Percentiles rank a stretch among this genome's conserved stretches.
Conservation (phyloP, 2,329 filamentous ascomycete species). For the Alternaria triticimaculans region DNA sequence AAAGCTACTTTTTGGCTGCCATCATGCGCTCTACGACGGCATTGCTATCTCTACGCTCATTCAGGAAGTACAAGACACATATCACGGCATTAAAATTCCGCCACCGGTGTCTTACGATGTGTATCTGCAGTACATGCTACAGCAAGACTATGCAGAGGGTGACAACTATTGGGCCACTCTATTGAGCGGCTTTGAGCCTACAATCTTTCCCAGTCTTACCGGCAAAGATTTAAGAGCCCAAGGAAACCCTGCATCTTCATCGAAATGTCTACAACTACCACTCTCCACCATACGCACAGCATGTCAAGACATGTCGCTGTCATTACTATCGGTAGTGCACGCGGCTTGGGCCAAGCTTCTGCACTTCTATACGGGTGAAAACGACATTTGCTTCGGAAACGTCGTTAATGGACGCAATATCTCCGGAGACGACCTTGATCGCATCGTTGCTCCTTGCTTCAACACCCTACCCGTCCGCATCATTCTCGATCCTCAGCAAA, state of each 20-base stretch:
- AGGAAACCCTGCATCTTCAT: conserved; percentile 33
- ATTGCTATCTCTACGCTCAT: conserved; percentile 75
- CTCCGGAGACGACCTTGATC: conserved; percentile 69
- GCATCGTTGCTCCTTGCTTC: conserved; percentile 87
- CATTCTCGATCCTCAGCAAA: conserved; percentile 56
- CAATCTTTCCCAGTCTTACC: conserved; percentile 48
- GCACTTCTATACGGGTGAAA: conserved; percentile 59
- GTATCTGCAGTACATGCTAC: conserved; percentile 68
- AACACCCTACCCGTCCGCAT: conserved; percentile 81
- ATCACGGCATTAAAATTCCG: conserved; percentile 57
- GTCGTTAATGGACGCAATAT: conserved; percentile 80
- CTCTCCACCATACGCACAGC: conserved; percentile 26
- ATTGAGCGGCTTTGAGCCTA: conserved; percentile 61
- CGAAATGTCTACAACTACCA: conserved; percentile 22
- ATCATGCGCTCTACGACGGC: conserved; percentile 89
- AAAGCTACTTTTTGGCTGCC: conserved; percentile 62
- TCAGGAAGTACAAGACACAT: conserved; percentile 70
- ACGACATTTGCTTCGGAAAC: conserved; percentile 85
- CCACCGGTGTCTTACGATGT: conserved; percentile 63
- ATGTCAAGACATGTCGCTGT: conserved; percentile 39
- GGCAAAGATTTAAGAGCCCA: conserved; percentile 6
- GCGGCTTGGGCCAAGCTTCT: conserved; percentile 74
- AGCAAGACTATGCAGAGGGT: conserved; percentile 55
- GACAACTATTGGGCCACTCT: conserved; percentile 71
- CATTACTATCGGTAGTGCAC: conserved; percentile 72